These are phyloP conservation scores for Kodamaea fungicola DNA, from an alignment of 1,139 yeast genomes.

Conservation along the genomic window DNA sequence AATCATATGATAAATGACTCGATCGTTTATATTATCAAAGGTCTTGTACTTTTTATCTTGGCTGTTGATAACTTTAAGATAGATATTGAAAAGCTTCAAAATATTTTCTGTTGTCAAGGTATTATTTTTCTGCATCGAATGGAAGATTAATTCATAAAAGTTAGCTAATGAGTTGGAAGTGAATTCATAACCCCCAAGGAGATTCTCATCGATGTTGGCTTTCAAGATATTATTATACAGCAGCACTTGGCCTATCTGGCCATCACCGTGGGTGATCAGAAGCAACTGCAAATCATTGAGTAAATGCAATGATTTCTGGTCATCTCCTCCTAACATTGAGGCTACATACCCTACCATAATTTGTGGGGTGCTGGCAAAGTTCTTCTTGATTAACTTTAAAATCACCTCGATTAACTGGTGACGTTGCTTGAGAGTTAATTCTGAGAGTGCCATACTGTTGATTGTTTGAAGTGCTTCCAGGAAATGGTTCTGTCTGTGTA, in stretches of 20 bases:
- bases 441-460: conserved; percentile 28
- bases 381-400: conserved; percentile 26
- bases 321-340: conserved; percentile 22
- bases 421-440: conserved; percentile 17
- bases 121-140: conserved; percentile 13
- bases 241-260: conserved; percentile 12
- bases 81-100: conserved; percentile 18
- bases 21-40: conserved; percentile 18
- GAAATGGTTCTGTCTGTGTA: conserved; percentile 26
- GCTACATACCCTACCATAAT: conserved; percentile 38
- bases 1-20: conserved; percentile 28
- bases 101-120: conserved; percentile 18
- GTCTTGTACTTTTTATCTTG: background rate
- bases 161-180: conserved; percentile 21
- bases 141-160: conserved; percentile 25
- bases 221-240: conserved; percentile 14
- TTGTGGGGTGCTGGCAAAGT: conserved; percentile 32
- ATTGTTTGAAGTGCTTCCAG: conserved; percentile 37
- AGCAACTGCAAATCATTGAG: conserved; percentile 27
- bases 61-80: conserved; percentile 12
- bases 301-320: conserved; percentile 11
- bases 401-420: conserved; percentile 27
- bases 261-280: conserved; percentile 19
- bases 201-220: conserved; percentile 29
- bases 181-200: conserved; percentile 24